phyloP scores from a whole-genome alignment of 768 basidiomycete species.

The Boletus bicolor region DNA sequence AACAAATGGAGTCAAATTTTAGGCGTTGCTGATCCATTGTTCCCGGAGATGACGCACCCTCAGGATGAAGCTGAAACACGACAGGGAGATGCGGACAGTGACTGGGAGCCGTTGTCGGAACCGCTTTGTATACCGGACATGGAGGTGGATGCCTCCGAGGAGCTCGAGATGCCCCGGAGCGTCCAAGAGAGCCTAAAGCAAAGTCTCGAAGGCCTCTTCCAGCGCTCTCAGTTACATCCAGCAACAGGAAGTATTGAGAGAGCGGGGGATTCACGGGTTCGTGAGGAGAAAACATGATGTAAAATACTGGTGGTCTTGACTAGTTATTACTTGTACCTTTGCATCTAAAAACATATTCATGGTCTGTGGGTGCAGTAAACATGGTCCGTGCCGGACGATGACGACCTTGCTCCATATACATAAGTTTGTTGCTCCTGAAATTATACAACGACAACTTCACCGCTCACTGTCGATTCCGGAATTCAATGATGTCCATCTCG shows the following conservation, averaged over 20 bases:
- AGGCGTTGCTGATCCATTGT: constrained; percentile 30
- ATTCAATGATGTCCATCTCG: constrained; percentile 1
- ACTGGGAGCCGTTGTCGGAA: constrained; percentile 29
- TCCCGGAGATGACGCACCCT: constrained; percentile 27
- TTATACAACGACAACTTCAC: background rate
- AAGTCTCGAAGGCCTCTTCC: constrained; percentile 21
- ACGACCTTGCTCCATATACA: background rate
- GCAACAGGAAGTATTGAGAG: background rate
- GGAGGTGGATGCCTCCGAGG: background rate
- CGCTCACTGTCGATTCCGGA: background rate
- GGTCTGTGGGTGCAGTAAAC: background rate
- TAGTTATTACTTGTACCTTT: constrained; percentile 7
- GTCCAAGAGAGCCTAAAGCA: constrained; percentile 21
- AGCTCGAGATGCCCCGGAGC: constrained; percentile 2
- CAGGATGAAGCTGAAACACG: constrained; percentile 1
- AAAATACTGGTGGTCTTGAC: background rate
- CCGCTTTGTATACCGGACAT: constrained; percentile 1
- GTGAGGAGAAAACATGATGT: background rate
- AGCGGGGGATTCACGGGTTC: background rate
- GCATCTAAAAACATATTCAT: background rate
- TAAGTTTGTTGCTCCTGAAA: background rate
- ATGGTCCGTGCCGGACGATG: constrained; percentile 19
- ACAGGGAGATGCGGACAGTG: background rate
- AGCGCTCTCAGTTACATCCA: constrained; percentile 4
- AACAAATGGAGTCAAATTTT: constrained; percentile 36